Percentiles rank a stretch among this genome's conserved stretches.
These are phyloP conservation scores for Schizosaccharomyces pombe DNA, from an alignment of 805 yeast genomes.

Conservation along the genomic window DNA sequence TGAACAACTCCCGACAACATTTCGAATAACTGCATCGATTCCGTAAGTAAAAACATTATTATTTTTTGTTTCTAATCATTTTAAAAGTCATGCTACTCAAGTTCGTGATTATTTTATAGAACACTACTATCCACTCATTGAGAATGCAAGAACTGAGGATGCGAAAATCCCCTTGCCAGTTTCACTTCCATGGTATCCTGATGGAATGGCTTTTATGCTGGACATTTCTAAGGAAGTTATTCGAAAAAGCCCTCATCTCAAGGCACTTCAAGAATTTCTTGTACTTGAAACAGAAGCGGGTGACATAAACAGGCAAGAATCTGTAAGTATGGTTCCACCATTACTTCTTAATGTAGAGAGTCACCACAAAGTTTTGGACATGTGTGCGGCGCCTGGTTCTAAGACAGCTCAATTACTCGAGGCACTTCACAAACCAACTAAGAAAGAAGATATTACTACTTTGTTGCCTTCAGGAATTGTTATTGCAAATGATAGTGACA, in stretches of 20 bases:
- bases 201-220: conserved; percentile 74
- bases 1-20: conserved; percentile 67
- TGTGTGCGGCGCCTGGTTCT: conserved; percentile 99
- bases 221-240: conserved; percentile 79
- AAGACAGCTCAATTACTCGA: conserved; percentile 92
- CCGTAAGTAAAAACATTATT: conserved; percentile 12
- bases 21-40: conserved; percentile 80
- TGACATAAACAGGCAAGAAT: conserved; percentile 89
- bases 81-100: conserved; percentile 40
- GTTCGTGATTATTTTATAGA: conserved; percentile 46
- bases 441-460: conserved; percentile 5
- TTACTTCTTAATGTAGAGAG: conserved; percentile 74
- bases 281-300: conserved; percentile 93
- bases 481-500: conserved; percentile 88
- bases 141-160: conserved; percentile 47
- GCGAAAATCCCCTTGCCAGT: conserved; percentile 47
- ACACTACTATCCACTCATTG: conserved; percentile 48
- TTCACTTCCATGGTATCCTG: conserved; percentile 73
- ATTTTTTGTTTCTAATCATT: neutral
- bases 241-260: conserved; percentile 63
- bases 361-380: conserved; percentile 74
- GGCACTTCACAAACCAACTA: conserved; percentile 36
- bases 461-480: conserved; percentile 60
- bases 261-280: conserved; percentile 69
- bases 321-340: conserved; percentile 98